These are phyloP conservation scores for Lactifluus volemus DNA, from an alignment of 768 basidiomycete species.

Conservation along the genomic window DNA sequence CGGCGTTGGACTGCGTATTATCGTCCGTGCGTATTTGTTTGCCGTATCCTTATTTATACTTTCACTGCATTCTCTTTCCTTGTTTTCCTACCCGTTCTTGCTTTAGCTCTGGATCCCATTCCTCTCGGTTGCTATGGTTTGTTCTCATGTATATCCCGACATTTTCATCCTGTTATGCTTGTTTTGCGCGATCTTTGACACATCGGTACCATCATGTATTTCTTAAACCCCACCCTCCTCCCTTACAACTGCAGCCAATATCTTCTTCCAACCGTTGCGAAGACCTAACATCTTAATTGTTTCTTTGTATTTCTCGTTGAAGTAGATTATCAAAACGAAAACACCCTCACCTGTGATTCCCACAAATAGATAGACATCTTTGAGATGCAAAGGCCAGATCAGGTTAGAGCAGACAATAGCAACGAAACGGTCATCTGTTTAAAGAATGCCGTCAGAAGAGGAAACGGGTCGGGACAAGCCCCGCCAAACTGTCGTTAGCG, in stretches of 20 bases:
- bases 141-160: conserved; percentile 17
- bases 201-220: conserved; percentile 18
- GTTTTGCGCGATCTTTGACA: conserved; percentile 17
- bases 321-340: conserved; percentile 15
- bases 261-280: conserved; percentile 5
- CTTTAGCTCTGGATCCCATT: conserved; percentile 14
- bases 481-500: conserved; percentile 9
- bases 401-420: background rate
- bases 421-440: background rate
- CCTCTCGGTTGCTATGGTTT: conserved; percentile 4
- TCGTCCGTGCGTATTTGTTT: conserved; percentile 19
- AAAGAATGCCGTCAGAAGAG: background rate
- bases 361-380: conserved; percentile 3
- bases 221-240: background rate
- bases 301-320: conserved; percentile 16
- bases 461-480: background rate
- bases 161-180: conserved; percentile 9
- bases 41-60: conserved; percentile 10
- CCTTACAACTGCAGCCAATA: conserved; percentile 16
- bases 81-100: conserved; percentile 11
- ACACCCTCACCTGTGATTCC: background rate
- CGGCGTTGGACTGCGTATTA: conserved; percentile 17
- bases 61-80: conserved; percentile 3
- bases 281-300: conserved; percentile 8
- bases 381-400: background rate